Base-by-base conservation (phyloP, 352 stramenopile species). In the Globisporangium acanthophoron region DNA sequence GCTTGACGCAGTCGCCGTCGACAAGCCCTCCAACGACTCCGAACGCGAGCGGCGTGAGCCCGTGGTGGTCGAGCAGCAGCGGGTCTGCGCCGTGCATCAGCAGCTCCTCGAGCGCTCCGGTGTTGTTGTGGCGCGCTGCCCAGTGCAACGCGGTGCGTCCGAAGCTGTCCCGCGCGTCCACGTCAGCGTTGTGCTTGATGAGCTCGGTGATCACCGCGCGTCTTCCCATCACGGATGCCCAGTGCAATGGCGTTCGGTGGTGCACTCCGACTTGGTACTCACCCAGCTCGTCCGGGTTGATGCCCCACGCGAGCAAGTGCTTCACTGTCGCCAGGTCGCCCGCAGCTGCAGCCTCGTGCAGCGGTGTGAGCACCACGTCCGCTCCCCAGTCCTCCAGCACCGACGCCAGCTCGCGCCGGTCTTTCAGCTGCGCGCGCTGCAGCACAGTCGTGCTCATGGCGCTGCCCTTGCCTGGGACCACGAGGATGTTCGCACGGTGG, bases 361-460 rank as follows among this genome's bases (percentile, higher is more conserved):
- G 64, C 20, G 84, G 84, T 9, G 84, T 93, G 35, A 93, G 70
- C 9, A 81, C 84, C 5, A 93, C 80, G 53, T 93, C 84, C 6
- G 72, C 78, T 7, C 84, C 84, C 79, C 81, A 93, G 12, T 88
- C 75, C 44, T 88, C 77, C 7, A 93, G 60, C 12, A 85, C 69
- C 3, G 58, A 72, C 3, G 73, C 79, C 6, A 93, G 48, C 37
- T 89, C 78, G 20, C 65, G 66, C 35, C 78, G 76, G 16, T 78
- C 77, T 39, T 87, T 67, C 4, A 93, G 66, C 57, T 83, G 68
- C 12, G 79, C 83, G 8, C 78, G 74, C 55, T 93, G 80, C 20
- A 90, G 71, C n/a, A 87, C 80, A 0, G 83, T 91, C 37, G 87
- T 80, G 33, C 76, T 87, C 58, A 76, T 80, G 1, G 79, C 69